phyloP scores from a whole-genome alignment of 2,329 filamentous ascomycete species.

The Apiospora saccharicola region DNA sequence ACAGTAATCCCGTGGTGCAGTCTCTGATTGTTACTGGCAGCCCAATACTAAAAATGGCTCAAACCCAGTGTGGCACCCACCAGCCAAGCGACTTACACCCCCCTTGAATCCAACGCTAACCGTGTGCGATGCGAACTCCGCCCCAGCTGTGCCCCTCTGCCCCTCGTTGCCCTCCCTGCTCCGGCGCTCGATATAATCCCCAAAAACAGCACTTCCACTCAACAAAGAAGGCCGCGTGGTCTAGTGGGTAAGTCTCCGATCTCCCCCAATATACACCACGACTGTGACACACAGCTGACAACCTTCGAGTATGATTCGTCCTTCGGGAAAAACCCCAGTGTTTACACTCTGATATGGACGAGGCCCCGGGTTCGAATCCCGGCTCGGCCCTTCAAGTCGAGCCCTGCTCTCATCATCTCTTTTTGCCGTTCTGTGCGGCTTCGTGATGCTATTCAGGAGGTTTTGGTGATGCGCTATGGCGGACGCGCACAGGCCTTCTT shows the following conservation, averaged over 20 bases:
- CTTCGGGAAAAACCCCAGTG: neutral
- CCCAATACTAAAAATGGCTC: neutral
- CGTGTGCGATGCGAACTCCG: too few species aligned
- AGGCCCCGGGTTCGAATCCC: slow-evolving; percentile 21
- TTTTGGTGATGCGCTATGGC: neutral
- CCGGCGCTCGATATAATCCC: neutral
- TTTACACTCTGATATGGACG: neutral
- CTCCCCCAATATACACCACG: neutral
- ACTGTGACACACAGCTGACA: neutral
- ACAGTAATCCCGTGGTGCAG: neutral
- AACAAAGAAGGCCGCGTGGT: neutral
- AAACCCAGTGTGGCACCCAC: neutral
- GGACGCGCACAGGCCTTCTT: too few species aligned
- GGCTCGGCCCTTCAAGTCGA: neutral
- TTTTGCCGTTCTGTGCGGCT: neutral
- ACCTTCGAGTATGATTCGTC: neutral
- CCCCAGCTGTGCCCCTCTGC: too few species aligned
- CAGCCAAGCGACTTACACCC: too few species aligned
- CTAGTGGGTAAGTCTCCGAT: neutral
- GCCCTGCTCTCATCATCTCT: neutral
- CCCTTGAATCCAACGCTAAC: too few species aligned
- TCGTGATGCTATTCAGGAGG: neutral
- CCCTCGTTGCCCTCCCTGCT: too few species aligned
- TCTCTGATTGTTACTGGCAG: neutral
- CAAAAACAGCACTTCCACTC: neutral